Conservation (phyloP, 176 grass and related monocot species). For the Raddia guianensis region DNA sequence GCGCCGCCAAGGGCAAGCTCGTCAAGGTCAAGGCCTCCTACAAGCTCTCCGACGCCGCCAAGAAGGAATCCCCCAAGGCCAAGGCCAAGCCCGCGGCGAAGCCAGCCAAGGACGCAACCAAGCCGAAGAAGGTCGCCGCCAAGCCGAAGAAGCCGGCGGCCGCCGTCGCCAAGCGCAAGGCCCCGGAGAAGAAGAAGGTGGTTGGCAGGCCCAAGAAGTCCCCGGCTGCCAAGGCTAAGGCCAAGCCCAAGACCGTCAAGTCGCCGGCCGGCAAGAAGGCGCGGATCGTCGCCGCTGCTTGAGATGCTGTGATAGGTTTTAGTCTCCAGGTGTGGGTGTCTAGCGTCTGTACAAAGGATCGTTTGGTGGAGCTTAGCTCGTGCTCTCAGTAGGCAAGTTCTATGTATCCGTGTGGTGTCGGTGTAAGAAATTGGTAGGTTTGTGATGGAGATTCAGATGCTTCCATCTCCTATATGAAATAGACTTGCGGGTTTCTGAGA, state of each 20-base stretch:
- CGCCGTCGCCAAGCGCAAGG: constrained; percentile 22
- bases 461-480: background rate
- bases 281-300: constrained; percentile 36
- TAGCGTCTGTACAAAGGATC: constrained; percentile 44
- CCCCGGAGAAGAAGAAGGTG: constrained; percentile 27
- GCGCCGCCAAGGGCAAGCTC: constrained; percentile 76
- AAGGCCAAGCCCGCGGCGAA: constrained; percentile 39
- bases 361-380: background rate
- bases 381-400: background rate
- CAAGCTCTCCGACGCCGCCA: constrained; percentile 76
- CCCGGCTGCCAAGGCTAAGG: background rate
- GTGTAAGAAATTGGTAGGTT: background rate
- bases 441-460: background rate
- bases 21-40: constrained; percentile 98
- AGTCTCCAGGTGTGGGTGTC: background rate
- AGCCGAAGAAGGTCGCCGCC: background rate
- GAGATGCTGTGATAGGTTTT: background rate
- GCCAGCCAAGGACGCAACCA: constrained; percentile 27
- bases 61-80: constrained; percentile 43
- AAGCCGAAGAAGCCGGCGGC: constrained; percentile 43
- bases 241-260: constrained; percentile 40
- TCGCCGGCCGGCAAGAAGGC: constrained; percentile 52
- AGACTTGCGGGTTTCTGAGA: background rate
- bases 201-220: constrained; percentile 36
- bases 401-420: background rate